Evolutionary conservation across 108 stramenopile species (phyloP).

Genomic region (Conticribra guillardii): DNA sequence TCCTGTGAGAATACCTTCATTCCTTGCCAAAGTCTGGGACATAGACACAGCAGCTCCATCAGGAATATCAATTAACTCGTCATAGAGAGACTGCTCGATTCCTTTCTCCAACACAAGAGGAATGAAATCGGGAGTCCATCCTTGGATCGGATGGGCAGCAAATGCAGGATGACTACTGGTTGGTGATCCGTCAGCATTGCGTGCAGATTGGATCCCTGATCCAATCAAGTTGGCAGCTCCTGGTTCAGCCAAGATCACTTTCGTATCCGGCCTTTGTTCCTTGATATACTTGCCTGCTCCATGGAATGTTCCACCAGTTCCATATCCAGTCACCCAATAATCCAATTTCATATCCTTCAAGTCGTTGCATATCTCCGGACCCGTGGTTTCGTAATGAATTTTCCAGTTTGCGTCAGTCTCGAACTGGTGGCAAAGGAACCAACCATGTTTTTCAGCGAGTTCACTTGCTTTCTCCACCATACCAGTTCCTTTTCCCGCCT

Average conservation of each 20-base stretch:
- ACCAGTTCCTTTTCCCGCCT: conserved; percentile 70
- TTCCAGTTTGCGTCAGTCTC: conserved; percentile 81
- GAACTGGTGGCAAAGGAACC: conserved; percentile 76
- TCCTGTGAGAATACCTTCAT: conserved; percentile 83
- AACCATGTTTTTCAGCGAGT: conserved; percentile 66
- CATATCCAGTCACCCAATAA: conserved; percentile 64
- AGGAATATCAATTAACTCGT: conserved; percentile 57
- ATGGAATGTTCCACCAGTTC: conserved; percentile 79
- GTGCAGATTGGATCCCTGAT: conserved; percentile 61
- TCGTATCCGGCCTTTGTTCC: conserved; percentile 62
- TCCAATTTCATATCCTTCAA: conserved; percentile 56
- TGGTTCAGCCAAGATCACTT: conserved; percentile 72
- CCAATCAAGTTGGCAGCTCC: conserved; percentile 63
- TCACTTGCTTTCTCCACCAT: conserved; percentile 79
- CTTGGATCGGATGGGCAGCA: conserved; percentile 49
- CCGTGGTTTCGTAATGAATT: conserved; percentile 77
- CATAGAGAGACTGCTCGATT: conserved; percentile 31
- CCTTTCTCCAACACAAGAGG: conserved; percentile 66
- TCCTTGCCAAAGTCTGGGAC: conserved; percentile 66
- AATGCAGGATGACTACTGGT: conserved; percentile 59
- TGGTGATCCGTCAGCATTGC: conserved; percentile 62
- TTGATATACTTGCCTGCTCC: conserved; percentile 68
- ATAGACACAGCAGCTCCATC: conserved; percentile 61
- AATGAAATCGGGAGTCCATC: conserved; percentile 88
- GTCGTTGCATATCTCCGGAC: conserved; percentile 72